Evolutionary conservation across 164 flowering plant species (phyloP).

Genomic region (Paratinospora sagittata): DNA sequence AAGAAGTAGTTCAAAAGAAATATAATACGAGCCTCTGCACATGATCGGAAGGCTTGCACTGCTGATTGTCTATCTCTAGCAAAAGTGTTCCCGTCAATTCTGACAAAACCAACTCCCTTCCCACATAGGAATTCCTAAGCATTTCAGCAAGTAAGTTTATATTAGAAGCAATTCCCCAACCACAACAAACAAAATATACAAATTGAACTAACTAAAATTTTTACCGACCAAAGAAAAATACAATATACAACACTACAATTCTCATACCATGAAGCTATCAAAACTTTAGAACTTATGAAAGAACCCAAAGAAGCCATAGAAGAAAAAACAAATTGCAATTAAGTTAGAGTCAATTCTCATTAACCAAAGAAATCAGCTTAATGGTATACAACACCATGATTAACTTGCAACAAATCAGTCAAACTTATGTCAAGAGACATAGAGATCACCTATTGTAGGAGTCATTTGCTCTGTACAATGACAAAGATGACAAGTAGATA

Average conservation of each 20-base stretch:
- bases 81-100: conserved; percentile 75
- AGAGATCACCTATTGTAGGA: too few relatives aligned
- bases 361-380: too few relatives aligned
- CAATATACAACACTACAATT: not conserved
- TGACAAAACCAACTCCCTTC: conserved; percentile 66
- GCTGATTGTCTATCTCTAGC: conserved; percentile 79
- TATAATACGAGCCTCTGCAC: conserved; percentile 42
- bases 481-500: too few relatives aligned
- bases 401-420: too few relatives aligned
- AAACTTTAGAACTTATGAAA: not conserved
- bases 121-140: conserved; percentile 60
- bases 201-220: not conserved
- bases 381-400: too few relatives aligned
- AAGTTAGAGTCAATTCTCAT: too few relatives aligned
- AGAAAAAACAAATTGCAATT: not conserved
- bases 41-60: conserved; percentile 59
- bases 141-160: conserved; percentile 9
- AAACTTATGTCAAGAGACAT: too few relatives aligned
- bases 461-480: too few relatives aligned
- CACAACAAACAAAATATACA: not conserved
- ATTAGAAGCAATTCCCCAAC: not conserved
- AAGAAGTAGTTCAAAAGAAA: not conserved
- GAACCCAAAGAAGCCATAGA: not conserved
- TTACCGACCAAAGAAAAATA: not conserved
- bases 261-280: not conserved